Conservation (phyloP, 169 alveolate genomes). For the Plasmodium vinckei region DNA sequence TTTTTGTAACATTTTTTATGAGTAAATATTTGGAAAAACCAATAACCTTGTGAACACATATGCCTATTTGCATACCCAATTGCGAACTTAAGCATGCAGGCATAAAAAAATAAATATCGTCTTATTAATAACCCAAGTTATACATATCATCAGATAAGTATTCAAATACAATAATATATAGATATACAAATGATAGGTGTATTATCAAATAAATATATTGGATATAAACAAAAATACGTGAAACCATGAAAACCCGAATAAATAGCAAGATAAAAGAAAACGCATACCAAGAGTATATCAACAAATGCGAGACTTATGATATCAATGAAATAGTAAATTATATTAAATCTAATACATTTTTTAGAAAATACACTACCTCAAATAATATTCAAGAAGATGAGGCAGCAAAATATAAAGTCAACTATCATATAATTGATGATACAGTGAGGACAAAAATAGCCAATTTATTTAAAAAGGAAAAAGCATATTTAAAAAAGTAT, state of each 20-base stretch:
- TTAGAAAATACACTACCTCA: slow-evolving; percentile 1
- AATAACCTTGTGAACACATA: background rate
- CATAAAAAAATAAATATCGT: too few species aligned
- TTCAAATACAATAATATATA: background rate
- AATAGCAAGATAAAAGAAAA: slow-evolving; percentile 42
- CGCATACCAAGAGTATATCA: slow-evolving; percentile 47
- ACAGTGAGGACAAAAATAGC: slow-evolving; percentile 3
- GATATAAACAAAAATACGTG: background rate
- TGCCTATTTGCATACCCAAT: background rate
- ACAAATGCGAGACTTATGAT: slow-evolving; percentile 15
- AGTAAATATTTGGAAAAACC: too few species aligned
- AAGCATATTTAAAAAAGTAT: background rate
- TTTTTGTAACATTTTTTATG: too few species aligned
- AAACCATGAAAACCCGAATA: slow-evolving; percentile 37
- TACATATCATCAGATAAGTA: background rate
- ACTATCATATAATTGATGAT: background rate
- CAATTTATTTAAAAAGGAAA: slow-evolving; percentile 20
- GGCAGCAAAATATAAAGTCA: background rate
- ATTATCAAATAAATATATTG: too few species aligned
- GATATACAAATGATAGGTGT: background rate
- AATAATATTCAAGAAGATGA: background rate
- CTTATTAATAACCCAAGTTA: too few species aligned
- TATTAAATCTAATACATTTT: slow-evolving; percentile 28
- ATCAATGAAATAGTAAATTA: slow-evolving; percentile 32
- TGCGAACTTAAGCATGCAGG: background rate